Evolutionary conservation across 306 rosid species (phyloP), one percentile per base, ranked within the genome.

Genomic region (Prunus mongolica): DNA sequence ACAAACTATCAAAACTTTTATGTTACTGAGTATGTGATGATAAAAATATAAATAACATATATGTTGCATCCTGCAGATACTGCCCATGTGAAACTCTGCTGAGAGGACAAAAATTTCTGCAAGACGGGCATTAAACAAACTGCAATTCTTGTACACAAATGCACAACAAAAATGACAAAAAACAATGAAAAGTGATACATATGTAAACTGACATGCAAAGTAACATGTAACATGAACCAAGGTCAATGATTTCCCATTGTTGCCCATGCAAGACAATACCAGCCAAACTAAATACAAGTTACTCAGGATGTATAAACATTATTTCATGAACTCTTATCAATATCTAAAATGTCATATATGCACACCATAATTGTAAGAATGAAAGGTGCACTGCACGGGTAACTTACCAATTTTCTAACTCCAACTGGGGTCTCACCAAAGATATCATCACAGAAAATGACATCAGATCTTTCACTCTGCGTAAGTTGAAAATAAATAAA

Each of bases 371-470:
- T 8, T 47, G 45, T 51, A 65, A 32, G 18, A 2, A 2, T 14
- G 16, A 32, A 50, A 22, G 16, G 30, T 34, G 15, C 13, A 57
- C 19, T 12, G 49, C 28, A 34, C 15, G 11, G 38, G 49, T 65
- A 79, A 66, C 34, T 80, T 79, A 96, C 99, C 67, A 58, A 67
- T 87, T 88, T 96, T 72, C 88, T 90, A 82, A 93, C 87, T 76
- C 97, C 94, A 28, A 97, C 88, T 57, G 98, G 99, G 22, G 98
- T 96, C 88, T 93, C 99, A n/a, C 99, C 98, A 87, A 96, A 96
- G 79, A 96, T 96, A 82, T 96, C 99, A 80, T 96, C 99, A 67
- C 97, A 88, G 69, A 85, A 89, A 76, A 81, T 77, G 56, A 79
- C 97, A 77, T 78, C 91, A 22, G 97, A 86, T 74, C 96, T 81